Percentiles rank a stretch among this genome's conserved stretches.
Conservation (phyloP, 2,329 filamentous ascomycete species). For the Sphaerulina vaccinii region DNA sequence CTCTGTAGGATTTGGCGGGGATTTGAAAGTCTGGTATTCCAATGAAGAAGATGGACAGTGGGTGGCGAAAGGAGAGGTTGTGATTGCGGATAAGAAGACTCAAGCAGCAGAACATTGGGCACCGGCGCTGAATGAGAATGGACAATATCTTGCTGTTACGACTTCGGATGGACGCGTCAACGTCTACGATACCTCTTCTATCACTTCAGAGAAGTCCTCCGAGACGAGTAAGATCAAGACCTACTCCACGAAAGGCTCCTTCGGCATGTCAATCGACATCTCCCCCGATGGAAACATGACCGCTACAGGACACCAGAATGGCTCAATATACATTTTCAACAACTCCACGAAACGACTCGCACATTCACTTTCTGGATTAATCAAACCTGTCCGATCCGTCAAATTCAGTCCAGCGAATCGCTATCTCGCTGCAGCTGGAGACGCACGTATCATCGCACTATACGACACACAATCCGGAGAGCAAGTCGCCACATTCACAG, state of each 20-base stretch:
- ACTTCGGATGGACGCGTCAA: slow-evolving; percentile 85
- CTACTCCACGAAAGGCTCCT: slow-evolving; percentile 90
- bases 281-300: slow-evolving; percentile 77
- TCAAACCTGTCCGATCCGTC: slow-evolving; percentile 80
- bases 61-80: slow-evolving; percentile 48
- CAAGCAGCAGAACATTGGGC: slow-evolving; percentile 77
- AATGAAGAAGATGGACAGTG: slow-evolving; percentile 47
- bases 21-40: slow-evolving; percentile 77
- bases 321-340: slow-evolving; percentile 90
- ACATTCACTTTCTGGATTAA: slow-evolving; percentile 84
- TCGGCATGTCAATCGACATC: slow-evolving; percentile 84
- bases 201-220: slow-evolving; percentile 33
- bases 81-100: slow-evolving; percentile 43
- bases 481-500: slow-evolving; percentile 80
- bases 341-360: slow-evolving; percentile 82
- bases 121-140: slow-evolving; percentile 78
- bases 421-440: slow-evolving; percentile 83
- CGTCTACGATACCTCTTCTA: slow-evolving; percentile 68
- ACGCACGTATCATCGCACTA: slow-evolving; percentile 81
- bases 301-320: slow-evolving; percentile 89
- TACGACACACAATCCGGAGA: slow-evolving; percentile 93
- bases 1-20: slow-evolving; percentile 85
- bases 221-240: slow-evolving; percentile 64
- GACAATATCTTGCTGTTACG: slow-evolving; percentile 79
- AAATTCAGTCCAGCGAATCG: slow-evolving; percentile 84